Conservation (phyloP, 1,139 yeast genomes). For the Yamadazyma spencermartinsiae region DNA sequence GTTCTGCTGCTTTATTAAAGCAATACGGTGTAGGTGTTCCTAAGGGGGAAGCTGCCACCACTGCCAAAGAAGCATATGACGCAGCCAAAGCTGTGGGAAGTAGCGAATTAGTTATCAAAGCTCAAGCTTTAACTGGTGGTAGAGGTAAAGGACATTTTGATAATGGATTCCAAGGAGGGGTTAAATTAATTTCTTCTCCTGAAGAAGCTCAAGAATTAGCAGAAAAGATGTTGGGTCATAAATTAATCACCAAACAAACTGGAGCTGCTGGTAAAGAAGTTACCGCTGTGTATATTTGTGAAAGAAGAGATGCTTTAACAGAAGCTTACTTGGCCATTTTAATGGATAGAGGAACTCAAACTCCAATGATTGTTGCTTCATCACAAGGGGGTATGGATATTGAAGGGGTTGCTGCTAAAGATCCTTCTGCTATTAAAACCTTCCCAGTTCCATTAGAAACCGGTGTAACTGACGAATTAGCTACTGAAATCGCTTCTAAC, state of each 20-base stretch:
- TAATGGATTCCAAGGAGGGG: slow-evolving; percentile 96
- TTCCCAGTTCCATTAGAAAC: slow-evolving; percentile 74
- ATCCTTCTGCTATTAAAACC: slow-evolving; percentile 91
- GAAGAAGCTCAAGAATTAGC: slow-evolving; percentile 88
- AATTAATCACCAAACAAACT: slow-evolving; percentile 95
- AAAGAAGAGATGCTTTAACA: slow-evolving; percentile 88
- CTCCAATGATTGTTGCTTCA: slow-evolving; percentile 92
- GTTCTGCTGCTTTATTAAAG: slow-evolving; percentile 87
- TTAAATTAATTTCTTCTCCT: slow-evolving; percentile 81
- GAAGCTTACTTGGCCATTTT: slow-evolving; percentile 95
- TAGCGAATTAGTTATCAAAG: slow-evolving; percentile 89
- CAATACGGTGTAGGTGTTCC: slow-evolving; percentile 90
- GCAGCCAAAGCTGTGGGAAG: slow-evolving; percentile 68
- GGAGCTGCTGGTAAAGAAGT: slow-evolving; percentile 98
- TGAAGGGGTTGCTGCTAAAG: slow-evolving; percentile 94
- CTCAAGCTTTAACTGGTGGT: slow-evolving; percentile 99
- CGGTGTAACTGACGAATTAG: slow-evolving; percentile 81
- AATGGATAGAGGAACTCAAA: slow-evolving; percentile 89
- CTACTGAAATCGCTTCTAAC: slow-evolving; percentile 71
- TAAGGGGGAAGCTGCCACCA: slow-evolving; percentile 84
- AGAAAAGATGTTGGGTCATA: slow-evolving; percentile 86
- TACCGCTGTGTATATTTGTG: slow-evolving; percentile 93
- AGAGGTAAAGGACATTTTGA: slow-evolving; percentile 99
- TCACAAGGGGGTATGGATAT: slow-evolving; percentile 99
- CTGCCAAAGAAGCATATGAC: slow-evolving; percentile 83